Conservation (phyloP, 345 rosid genomes). For the Arabis alpina region DNA sequence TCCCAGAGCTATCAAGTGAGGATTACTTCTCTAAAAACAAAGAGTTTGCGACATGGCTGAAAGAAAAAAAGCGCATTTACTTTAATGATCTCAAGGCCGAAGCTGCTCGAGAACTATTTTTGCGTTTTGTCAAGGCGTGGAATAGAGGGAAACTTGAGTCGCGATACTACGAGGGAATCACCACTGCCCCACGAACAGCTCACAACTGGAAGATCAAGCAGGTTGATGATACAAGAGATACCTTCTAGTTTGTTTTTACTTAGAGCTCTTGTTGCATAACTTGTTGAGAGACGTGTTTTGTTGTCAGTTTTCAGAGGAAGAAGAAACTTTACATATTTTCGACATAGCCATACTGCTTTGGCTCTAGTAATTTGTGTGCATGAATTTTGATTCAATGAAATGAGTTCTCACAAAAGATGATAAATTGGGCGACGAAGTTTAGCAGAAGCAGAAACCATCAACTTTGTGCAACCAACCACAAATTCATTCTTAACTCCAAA, state of each 20-base stretch:
- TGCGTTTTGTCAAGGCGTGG: slow-evolving; percentile 74
- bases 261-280: slow-evolving; percentile 24
- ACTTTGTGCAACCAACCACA: no score
- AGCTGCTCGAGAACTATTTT: slow-evolving; percentile 66
- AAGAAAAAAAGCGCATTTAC: slow-evolving; percentile 70
- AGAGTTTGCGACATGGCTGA: slow-evolving; percentile 91
- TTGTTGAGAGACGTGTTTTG: slow-evolving; percentile 8
- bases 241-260: slow-evolving; percentile 1
- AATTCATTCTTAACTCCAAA: no score
- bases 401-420: no score
- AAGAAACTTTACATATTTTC: neutral
- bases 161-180: slow-evolving; percentile 79
- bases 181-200: slow-evolving; percentile 73
- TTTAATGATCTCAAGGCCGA: slow-evolving; percentile 87
- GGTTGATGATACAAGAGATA: slow-evolving; percentile 9
- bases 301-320: neutral
- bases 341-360: no score
- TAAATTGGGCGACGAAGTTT: no score
- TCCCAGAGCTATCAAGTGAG: slow-evolving; percentile 70
- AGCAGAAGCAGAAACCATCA: no score
- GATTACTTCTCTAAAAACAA: slow-evolving; percentile 91
- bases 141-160: slow-evolving; percentile 75
- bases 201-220: slow-evolving; percentile 79
- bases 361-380: no score
- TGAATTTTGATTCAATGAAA: no score